A percentile compares a stretch with the other conserved stretches of the same genome.
Conservation (phyloP, 192 early-diverging fungal species). For the Rhizophagus sp. region DNA sequence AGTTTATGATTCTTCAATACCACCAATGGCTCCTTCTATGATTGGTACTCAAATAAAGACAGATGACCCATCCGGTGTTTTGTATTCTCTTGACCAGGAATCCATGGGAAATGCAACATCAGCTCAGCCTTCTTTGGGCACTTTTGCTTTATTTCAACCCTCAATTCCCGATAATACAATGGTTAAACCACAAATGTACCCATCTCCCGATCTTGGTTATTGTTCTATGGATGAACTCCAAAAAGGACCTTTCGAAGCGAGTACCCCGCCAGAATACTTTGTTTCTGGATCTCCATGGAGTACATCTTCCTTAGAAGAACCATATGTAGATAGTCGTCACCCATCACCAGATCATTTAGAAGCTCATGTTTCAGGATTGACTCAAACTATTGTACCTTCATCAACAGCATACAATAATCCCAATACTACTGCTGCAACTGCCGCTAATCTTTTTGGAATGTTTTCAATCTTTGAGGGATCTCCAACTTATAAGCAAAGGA, state of each 20-base stretch:
- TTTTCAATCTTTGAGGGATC: slow-evolving; percentile 69
- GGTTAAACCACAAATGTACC: slow-evolving; percentile 21
- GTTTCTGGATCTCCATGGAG: slow-evolving; percentile 11
- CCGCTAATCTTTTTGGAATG: slow-evolving; percentile 51
- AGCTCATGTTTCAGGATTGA: slow-evolving; percentile 34
- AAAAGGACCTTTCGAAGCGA: slow-evolving; percentile 10
- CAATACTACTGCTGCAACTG: slow-evolving; percentile 31
- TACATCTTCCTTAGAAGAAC: slow-evolving; percentile 8
- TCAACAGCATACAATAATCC: slow-evolving; percentile 32
- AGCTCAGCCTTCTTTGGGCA: slow-evolving; percentile 14
- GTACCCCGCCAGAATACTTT: slow-evolving; percentile 11
- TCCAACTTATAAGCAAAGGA: slow-evolving; percentile 73
- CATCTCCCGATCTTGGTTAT: slow-evolving; percentile 30
- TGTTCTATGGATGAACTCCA: slow-evolving; percentile 28
- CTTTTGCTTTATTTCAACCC: slow-evolving; percentile 26
- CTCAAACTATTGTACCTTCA: slow-evolving; percentile 30
- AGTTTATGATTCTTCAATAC: slow-evolving; percentile 26
- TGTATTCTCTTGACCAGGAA: slow-evolving; percentile 28
- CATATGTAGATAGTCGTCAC: slow-evolving; percentile 21
- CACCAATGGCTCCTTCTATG: slow-evolving; percentile 22
- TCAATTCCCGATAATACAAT: slow-evolving; percentile 21
- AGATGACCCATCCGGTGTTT: slow-evolving; percentile 12
- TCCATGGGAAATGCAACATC: slow-evolving; percentile 10
- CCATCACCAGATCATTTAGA: slow-evolving; percentile 49
- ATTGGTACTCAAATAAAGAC: slow-evolving; percentile 24